Evolutionary conservation across 2,329 filamentous ascomycete species (phyloP).

Genomic region (Ustilaginoidea virens): DNA sequence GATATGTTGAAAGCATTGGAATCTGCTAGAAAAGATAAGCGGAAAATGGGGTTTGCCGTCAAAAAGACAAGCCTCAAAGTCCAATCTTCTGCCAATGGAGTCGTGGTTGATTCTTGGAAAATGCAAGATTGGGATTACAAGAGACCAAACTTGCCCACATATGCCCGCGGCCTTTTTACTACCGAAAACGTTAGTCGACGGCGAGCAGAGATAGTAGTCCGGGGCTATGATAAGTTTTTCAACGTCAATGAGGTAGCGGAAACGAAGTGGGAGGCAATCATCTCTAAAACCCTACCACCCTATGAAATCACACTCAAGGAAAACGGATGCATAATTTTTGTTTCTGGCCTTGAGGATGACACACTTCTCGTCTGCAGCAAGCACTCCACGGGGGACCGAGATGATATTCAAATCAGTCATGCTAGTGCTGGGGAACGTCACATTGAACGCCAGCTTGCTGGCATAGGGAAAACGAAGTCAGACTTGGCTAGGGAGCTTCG

Average conservation of each 20-base stretch:
- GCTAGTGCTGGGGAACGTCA: slow-evolving; percentile 69
- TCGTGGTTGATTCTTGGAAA: slow-evolving; percentile 77
- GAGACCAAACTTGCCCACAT: slow-evolving; percentile 67
- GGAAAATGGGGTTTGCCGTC: slow-evolving; percentile 49
- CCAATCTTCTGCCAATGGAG: slow-evolving; percentile 40
- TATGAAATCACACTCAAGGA: slow-evolving; percentile 97
- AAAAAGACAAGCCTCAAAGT: slow-evolving; percentile 71
- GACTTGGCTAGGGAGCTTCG: slow-evolving; percentile 67
- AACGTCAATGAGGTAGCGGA: slow-evolving; percentile 70
- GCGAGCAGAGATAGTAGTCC: slow-evolving; percentile 61
- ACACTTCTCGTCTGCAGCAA: slow-evolving; percentile 96
- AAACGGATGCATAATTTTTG: slow-evolving; percentile 99
- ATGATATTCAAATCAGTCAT: slow-evolving; percentile 61
- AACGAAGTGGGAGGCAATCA: slow-evolving; percentile 72
- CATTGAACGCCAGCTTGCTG: slow-evolving; percentile 63
- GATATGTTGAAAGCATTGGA: slow-evolving; percentile 52
- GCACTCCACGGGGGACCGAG: slow-evolving; percentile 78
- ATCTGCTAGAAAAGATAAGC: slow-evolving; percentile 34
- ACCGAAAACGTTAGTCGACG: slow-evolving; percentile 45
- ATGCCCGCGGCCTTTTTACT: slow-evolving; percentile 91
- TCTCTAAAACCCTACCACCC: slow-evolving; percentile 60
- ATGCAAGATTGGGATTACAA: slow-evolving; percentile 97
- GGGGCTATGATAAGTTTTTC: slow-evolving; percentile 99
- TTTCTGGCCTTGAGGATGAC: slow-evolving; percentile 78
- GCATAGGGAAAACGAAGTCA: slow-evolving; percentile 60